Base-by-base conservation (phyloP, 1,139 yeast genomes). In the Starmera stellimalicola region DNA sequence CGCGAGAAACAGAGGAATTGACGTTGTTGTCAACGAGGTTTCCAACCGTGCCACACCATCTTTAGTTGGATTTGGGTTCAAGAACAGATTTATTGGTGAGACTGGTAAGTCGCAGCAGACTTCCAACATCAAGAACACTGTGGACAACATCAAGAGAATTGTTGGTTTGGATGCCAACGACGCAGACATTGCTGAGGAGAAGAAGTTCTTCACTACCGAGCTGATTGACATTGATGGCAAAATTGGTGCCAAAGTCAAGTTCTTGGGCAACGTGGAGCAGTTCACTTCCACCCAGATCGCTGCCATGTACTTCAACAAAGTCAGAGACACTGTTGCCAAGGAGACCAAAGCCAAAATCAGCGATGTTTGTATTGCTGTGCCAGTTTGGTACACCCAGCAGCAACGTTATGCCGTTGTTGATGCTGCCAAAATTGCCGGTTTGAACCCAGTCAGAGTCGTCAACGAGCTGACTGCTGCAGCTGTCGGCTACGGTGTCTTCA, bases 381-480 rank as follows among this genome's bases (percentile, higher is more conserved):
- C 99, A 52, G 83, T 77, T 31, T 91, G 97, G 97, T 91, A 84
- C 73, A 77, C 94, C 39, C 97, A 91, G 63, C 77, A 72, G 55
- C 97, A 91, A 70, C 87, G 98, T 65, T 88, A 95, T 57, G 95
- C 96, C 44, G 79, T 94, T 49, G 73, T 87, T 42, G 98, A 93
- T 59, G 96, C 98, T 39, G 91, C 95, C 54, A 74, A 73, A 57
- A 82, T 91, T 60, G 97, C 98, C 42, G 95, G 95, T 43, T 74
- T 91, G 58, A 91, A 91, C 77, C 96, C 98, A 41, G 96, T 91
- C 42, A 82, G 98, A 73, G 78, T 91, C 48, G 95, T 91, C 52
- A 91, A 91, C 61, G 98, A 91, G 61, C 78, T 84, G 45, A 88
- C 98, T 40, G 97, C 98, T 42, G 98, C 98, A 40, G 97, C 96